Percentiles rank a stretch among this genome's conserved stretches.
These are phyloP conservation scores for Tuber borchii DNA, from an alignment of 495 filamentous ascomycete genomes.

Conservation along the genomic window DNA sequence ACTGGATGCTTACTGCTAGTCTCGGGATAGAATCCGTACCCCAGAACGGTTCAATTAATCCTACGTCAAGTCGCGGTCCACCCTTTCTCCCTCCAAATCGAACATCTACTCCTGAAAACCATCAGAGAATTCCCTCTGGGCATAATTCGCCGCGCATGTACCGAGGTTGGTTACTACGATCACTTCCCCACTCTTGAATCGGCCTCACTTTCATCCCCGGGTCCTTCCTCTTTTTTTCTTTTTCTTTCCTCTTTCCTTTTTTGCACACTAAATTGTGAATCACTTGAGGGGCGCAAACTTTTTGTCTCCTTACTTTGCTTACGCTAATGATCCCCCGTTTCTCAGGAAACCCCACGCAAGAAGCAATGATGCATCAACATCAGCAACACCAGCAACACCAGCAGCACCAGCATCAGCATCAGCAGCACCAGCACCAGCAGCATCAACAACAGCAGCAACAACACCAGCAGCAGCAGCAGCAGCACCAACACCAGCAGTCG, in stretches of 20 bases:
- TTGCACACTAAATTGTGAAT: slow-evolving; percentile 30
- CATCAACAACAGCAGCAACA: slow-evolving; percentile 2
- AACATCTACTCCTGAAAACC: slow-evolving; percentile 36
- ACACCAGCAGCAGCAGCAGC: slow-evolving; percentile 14
- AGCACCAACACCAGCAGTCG: slow-evolving; percentile 10
- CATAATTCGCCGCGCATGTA: slow-evolving; percentile 35
- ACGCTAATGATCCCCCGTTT: background rate
- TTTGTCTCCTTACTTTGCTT: slow-evolving; percentile 17
- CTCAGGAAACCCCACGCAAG: slow-evolving; percentile 23
- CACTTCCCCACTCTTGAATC: slow-evolving; percentile 14
- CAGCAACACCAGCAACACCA: slow-evolving; percentile 20
- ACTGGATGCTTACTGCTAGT: slow-evolving; percentile 31
- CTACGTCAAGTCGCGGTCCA: slow-evolving; percentile 33
- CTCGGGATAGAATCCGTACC: slow-evolving; percentile 38
- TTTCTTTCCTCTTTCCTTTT: background rate
- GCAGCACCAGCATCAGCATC: slow-evolving; percentile 14
- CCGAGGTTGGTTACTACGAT: slow-evolving; percentile 35
- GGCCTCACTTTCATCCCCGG: slow-evolving; percentile 19
- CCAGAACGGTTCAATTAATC: slow-evolving; percentile 38
- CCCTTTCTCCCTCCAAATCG: slow-evolving; percentile 36
- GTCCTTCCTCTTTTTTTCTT: slow-evolving; percentile 3
- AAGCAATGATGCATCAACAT: slow-evolving; percentile 35
- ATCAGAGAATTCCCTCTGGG: slow-evolving; percentile 33
- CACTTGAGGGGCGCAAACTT: slow-evolving; percentile 23
- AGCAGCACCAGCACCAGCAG: slow-evolving; percentile 7